Evolutionary conservation across 2,329 filamentous ascomycete species (phyloP).

Genomic region (Didymella sp.): DNA sequence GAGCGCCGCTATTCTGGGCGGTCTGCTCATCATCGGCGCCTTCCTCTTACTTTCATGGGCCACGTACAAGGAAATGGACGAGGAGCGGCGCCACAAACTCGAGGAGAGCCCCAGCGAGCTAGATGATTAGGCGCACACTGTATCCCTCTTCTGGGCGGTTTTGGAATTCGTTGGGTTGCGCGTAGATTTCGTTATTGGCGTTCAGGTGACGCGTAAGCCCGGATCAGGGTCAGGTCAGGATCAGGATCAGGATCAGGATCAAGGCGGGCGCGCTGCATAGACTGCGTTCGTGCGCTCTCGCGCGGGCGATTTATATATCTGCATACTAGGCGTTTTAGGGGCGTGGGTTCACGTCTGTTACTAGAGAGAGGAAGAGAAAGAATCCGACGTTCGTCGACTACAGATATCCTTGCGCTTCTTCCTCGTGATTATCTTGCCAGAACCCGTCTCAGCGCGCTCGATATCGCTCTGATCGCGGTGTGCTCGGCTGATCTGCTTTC

Average conservation of each 20-base stretch:
- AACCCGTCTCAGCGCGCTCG: too few species aligned
- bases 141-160: not conserved
- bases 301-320: too few species aligned
- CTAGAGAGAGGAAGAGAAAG: too few species aligned
- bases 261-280: not conserved
- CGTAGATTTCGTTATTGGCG: not conserved
- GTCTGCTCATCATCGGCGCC: constrained; percentile 83
- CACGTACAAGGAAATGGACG: constrained; percentile 90
- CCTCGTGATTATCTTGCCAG: too few species aligned
- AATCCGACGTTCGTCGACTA: too few species aligned
- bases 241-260: not conserved
- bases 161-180: not conserved
- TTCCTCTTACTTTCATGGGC: constrained; percentile 90
- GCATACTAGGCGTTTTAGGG: too few species aligned
- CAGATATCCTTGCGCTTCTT: too few species aligned
- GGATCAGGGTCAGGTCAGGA: not conserved
- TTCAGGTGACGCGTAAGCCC: too few species aligned
- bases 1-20: constrained; percentile 78
- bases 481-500: too few species aligned
- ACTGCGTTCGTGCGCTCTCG: too few species aligned
- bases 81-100: constrained; percentile 72
- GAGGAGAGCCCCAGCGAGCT: constrained; percentile 54
- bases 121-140: constrained; percentile 41
- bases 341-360: too few species aligned
- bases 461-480: too few species aligned